Conservation (phyloP, 2,329 filamentous ascomycete species). For the Nigrospora oryzae region DNA sequence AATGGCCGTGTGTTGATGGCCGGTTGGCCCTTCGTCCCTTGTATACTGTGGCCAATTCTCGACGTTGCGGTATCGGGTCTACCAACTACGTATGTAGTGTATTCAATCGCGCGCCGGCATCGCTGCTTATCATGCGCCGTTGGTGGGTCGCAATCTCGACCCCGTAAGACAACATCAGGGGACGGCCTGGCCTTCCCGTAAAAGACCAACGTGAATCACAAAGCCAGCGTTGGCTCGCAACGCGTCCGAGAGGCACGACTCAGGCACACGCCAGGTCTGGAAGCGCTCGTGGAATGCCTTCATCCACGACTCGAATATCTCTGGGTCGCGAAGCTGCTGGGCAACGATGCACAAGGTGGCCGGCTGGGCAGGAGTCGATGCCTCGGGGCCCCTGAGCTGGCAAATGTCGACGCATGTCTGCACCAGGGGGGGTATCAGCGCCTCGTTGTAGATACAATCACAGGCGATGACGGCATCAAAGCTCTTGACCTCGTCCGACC, state of each 20-base stretch:
- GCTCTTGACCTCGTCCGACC: constrained; percentile 25
- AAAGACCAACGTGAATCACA: constrained; percentile 69
- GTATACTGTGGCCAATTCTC: too few relatives aligned
- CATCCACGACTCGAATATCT: constrained; percentile 81
- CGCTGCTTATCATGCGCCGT: too few relatives aligned
- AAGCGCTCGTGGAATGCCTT: constrained; percentile 59
- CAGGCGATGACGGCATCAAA: constrained; percentile 76
- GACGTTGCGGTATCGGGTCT: too few relatives aligned
- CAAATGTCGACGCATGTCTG: constrained; percentile 72
- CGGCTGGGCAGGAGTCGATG: constrained; percentile 3
- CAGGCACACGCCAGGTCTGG: constrained; percentile 66
- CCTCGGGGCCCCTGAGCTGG: constrained; percentile 34
- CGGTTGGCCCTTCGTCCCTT: too few relatives aligned
- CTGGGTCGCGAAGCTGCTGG: constrained; percentile 78
- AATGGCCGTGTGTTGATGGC: too few relatives aligned
- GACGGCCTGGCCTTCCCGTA: constrained; percentile 25
- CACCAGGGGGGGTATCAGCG: constrained; percentile 74
- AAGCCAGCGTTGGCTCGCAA: constrained; percentile 64
- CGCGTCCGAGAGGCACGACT: constrained; percentile 48
- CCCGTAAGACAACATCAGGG: too few relatives aligned
- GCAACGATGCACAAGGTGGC: constrained; percentile 73
- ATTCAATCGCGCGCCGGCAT: too few relatives aligned
- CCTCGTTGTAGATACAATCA: constrained; percentile 94
- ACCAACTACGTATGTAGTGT: too few relatives aligned
- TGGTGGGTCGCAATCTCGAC: too few relatives aligned